Base-by-base conservation (phyloP, 495 filamentous ascomycete species). In the Wilcoxina mikolae region DNA sequence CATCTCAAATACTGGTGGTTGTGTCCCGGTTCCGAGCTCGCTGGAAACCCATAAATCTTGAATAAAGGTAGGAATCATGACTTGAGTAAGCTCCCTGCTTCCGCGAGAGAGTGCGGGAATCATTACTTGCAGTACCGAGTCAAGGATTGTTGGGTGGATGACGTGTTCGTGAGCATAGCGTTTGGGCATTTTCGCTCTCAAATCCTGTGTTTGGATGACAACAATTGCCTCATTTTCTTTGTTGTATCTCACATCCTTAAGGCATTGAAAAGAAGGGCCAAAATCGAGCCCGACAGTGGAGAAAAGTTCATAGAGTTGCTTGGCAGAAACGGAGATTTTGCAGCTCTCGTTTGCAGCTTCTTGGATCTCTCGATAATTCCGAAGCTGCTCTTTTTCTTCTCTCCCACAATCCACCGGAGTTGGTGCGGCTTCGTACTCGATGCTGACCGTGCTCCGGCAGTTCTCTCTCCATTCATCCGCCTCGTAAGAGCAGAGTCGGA, bases 261-360 rank as follows among this genome's bases (percentile, higher is more conserved):
- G 31, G 15, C 31, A 55, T 15, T 49, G 55, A 29, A 60, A 60
- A n/a, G 33, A 46, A 20, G 56, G 47, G 7, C 59, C 59, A 47
- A 56, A 59, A 26, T 61, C 33, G 25, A 59, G 29, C 7, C 59
- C 57, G 15, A 51, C 51, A 10, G 31, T 35, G 31, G 31, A 35
- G 31, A 18, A 31, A 20, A 20, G 26, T 18, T 35, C 31, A 15
- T 35, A 35, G 31, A 61, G 20, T n/a, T 44, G 45, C 4, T 56
- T 46, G 24, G 59, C 59, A 25, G 38, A 54, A 15, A 35, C 15
- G 31, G 31, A 7, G 31, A 35, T 35, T 5, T 35, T 35, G 31
- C 31, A 35, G 31, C 31, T 35, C 31, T 35, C 15, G 31, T 35
- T 35, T 35, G 31, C 31, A 5, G 31, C 31, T 15, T 35, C 31